Evolutionary conservation across 805 yeast genomes (phyloP).

Genomic region (Kregervanrija fluxuum): DNA sequence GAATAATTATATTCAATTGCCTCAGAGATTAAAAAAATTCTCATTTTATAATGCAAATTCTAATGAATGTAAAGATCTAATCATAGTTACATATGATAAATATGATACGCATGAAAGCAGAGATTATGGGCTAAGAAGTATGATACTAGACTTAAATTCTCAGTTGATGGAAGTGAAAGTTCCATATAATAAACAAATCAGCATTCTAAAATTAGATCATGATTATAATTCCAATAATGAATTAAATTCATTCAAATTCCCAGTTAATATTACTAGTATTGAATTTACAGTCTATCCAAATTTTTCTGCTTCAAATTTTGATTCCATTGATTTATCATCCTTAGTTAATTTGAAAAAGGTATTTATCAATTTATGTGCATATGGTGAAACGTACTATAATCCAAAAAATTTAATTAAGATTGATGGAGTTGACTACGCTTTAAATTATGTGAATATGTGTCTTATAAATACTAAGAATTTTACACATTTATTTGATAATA

Average conservation of each 20-base stretch:
- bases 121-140: too few relatives aligned
- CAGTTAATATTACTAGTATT: not conserved
- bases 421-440: not conserved
- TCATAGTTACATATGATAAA: slow-evolving; percentile 3
- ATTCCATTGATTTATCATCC: slow-evolving; percentile 4
- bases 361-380: slow-evolving; percentile 4
- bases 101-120: not conserved
- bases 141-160: too few relatives aligned
- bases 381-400: slow-evolving; percentile 14
- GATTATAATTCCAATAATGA: too few relatives aligned
- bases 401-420: slow-evolving; percentile 13
- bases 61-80: slow-evolving; percentile 12
- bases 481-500: too few relatives aligned
- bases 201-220: too few relatives aligned
- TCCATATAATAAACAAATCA: too few relatives aligned
- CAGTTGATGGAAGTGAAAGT: too few relatives aligned
- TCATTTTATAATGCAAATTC: slow-evolving; percentile 14
- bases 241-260: too few relatives aligned
- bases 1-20: slow-evolving; percentile 13
- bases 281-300: slow-evolving; percentile 8
- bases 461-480: not conserved
- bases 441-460: slow-evolving; percentile 17
- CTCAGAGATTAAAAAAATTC: slow-evolving; percentile 11
- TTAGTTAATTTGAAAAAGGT: slow-evolving; percentile 9
- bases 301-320: not conserved